Conservation (phyloP, 176 grass and related monocot species). For the Rhynchospora tenuis region DNA sequence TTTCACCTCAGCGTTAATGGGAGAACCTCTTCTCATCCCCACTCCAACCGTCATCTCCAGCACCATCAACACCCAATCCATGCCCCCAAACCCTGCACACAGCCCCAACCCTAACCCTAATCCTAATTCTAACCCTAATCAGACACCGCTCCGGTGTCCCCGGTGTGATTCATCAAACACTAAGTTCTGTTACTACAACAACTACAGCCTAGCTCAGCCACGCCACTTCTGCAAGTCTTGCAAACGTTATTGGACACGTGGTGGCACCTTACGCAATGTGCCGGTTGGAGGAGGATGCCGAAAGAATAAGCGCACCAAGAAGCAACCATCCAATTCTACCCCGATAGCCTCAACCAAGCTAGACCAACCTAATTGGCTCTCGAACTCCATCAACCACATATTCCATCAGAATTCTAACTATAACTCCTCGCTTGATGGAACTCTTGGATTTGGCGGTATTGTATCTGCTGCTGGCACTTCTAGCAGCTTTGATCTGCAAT, state of each 20-base stretch:
- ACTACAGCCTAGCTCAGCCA: slow-evolving; percentile 94
- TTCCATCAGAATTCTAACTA: slow-evolving; percentile 20
- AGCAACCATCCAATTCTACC: not conserved
- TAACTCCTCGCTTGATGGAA: not conserved
- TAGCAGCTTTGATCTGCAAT: slow-evolving; percentile 10
- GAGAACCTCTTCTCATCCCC: slow-evolving; percentile 23
- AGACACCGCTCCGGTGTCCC: slow-evolving; percentile 60
- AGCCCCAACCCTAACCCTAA: slow-evolving; percentile 17
- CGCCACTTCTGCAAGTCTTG: slow-evolving; percentile 99
- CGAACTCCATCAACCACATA: slow-evolving; percentile 6
- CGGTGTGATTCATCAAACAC: slow-evolving; percentile 96
- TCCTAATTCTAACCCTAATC: slow-evolving; percentile 31
- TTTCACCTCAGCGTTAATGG: slow-evolving; percentile 31
- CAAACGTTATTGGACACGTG: slow-evolving; percentile 99
- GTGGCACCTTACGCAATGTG: slow-evolving; percentile 91
- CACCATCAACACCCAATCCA: slow-evolving; percentile 19
- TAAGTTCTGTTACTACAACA: slow-evolving; percentile 99
- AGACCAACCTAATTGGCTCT: slow-evolving; percentile 22
- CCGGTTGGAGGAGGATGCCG: slow-evolving; percentile 94
- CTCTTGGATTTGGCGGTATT: not conserved
- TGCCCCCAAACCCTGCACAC: slow-evolving; percentile 26
- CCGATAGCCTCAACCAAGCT: not conserved
- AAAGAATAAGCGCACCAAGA: slow-evolving; percentile 70
- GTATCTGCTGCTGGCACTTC: slow-evolving; percentile 3
- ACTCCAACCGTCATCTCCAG: slow-evolving; percentile 19